phyloP scores from a whole-genome alignment of 2,329 filamentous ascomycete species.

The Escovopsis sp. region DNA sequence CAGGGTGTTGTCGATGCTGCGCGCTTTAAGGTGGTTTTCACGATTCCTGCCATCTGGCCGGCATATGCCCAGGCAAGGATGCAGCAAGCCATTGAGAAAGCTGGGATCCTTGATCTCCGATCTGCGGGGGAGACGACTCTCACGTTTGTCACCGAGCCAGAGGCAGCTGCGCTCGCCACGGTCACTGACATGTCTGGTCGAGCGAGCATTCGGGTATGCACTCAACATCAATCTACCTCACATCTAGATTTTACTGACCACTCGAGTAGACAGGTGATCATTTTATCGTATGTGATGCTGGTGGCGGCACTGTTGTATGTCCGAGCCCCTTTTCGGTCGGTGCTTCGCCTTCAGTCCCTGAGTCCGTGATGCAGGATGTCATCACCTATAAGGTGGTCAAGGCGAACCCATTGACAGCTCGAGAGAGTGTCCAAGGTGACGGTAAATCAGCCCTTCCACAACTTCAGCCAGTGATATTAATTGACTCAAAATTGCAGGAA shows the following conservation, averaged over 20 bases:
- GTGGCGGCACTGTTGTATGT: constrained; percentile 21
- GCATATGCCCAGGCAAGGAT: constrained; percentile 22
- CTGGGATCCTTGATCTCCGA: constrained; percentile 21
- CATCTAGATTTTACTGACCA: background rate
- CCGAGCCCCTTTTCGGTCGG: background rate
- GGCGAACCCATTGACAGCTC: constrained; percentile 13
- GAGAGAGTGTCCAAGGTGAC: constrained; percentile 22
- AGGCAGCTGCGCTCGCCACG: constrained; percentile 27
- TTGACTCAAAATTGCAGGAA: constrained; percentile 11
- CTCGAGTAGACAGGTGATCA: constrained; percentile 7
- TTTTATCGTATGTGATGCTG: constrained; percentile 22
- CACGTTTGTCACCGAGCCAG: constrained; percentile 26
- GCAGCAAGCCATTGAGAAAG: constrained; percentile 17
- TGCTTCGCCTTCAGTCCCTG: background rate
- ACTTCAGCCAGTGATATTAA: background rate
- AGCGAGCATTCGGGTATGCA: constrained; percentile 9
- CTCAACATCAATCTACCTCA: background rate
- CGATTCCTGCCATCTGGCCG: constrained; percentile 32
- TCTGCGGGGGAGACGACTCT: constrained; percentile 16
- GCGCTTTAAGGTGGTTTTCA: constrained; percentile 24
- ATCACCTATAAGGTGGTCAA: constrained; percentile 22
- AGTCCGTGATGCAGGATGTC: constrained; percentile 18
- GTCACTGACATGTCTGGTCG: constrained; percentile 15
- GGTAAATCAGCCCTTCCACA: background rate
- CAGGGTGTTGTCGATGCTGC: constrained; percentile 9